Evolutionary conservation across 768 basidiomycete genomes (phyloP).

Genomic region (Rhodotorula babjevae): DNA sequence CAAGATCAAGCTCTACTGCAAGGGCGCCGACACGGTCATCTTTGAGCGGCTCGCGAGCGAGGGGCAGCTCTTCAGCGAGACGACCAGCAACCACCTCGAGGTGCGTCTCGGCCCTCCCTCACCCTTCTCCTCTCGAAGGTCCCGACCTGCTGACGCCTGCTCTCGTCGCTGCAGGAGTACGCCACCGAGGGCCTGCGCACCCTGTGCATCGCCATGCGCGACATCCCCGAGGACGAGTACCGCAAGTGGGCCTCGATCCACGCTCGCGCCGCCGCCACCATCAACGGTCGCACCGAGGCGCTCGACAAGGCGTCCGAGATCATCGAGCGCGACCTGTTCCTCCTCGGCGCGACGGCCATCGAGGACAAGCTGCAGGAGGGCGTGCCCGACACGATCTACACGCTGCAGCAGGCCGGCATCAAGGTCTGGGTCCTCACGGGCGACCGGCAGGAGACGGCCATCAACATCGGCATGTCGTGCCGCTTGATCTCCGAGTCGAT

Average conservation of each 20-base stretch:
- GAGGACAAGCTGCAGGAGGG: constrained; percentile 99
- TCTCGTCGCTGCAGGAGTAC: constrained; percentile 59
- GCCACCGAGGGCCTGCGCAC: constrained; percentile 95
- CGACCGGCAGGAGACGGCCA: constrained; percentile 96
- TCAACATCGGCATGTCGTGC: constrained; percentile 98
- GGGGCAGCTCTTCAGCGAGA: constrained; percentile 71
- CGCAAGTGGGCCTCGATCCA: constrained; percentile 81
- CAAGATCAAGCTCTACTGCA: constrained; percentile 88
- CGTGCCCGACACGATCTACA: constrained; percentile 96
- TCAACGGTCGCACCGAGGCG: constrained; percentile 90
- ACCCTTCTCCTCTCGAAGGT: background rate
- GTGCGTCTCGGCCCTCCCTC: constrained; percentile 48
- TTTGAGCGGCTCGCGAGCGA: constrained; percentile 75
- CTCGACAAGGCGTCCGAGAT: constrained; percentile 90
- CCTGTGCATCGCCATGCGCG: constrained; percentile 90
- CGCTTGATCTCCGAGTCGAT: constrained; percentile 94
- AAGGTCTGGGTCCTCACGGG: constrained; percentile 99
- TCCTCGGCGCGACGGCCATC: constrained; percentile 94
- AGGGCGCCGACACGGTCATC: constrained; percentile 97
- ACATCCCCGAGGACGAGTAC: constrained; percentile 87
- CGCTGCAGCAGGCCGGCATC: constrained; percentile 94
- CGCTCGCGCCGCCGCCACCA: constrained; percentile 85
- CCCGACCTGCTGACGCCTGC: background rate
- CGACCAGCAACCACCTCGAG: constrained; percentile 84
- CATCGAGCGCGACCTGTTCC: constrained; percentile 86